A percentile compares a stretch with the other conserved stretches of the same genome.
Evolutionary conservation across 805 yeast genomes (phyloP).

Genomic region (Candida xiaguanensis): DNA sequence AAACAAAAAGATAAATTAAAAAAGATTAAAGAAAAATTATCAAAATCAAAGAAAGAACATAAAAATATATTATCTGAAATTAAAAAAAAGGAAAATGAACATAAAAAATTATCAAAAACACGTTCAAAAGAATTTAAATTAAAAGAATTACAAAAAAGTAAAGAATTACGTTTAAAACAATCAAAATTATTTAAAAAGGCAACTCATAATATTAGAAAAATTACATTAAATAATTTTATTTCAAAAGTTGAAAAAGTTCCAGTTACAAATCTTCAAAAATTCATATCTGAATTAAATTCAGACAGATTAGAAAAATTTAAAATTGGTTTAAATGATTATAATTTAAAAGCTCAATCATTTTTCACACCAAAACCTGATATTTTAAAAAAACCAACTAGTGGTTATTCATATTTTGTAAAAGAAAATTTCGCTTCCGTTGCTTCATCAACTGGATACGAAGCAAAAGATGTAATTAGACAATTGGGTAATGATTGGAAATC

Average conservation of each 20-base stretch:
- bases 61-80: constrained; percentile 8
- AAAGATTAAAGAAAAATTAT: neutral
- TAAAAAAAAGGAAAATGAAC: constrained; percentile 16
- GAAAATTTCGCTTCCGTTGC: constrained; percentile 17
- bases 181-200: constrained; percentile 18
- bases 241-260: constrained; percentile 7
- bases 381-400: constrained; percentile 18
- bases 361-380: constrained; percentile 32
- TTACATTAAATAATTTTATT: constrained; percentile 7
- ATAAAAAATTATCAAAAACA: constrained; percentile 9
- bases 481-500: constrained; percentile 27
- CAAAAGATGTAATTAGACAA: constrained; percentile 23
- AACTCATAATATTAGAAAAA: constrained; percentile 18
- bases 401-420: constrained; percentile 29
- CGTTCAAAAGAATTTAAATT: constrained; percentile 7
- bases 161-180: constrained; percentile 13
- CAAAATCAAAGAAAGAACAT: neutral
- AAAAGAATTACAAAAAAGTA: constrained; percentile 9
- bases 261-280: constrained; percentile 15
- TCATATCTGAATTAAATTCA: constrained; percentile 25
- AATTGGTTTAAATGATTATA: constrained; percentile 24
- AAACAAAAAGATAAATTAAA: constrained; percentile 14
- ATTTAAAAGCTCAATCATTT: constrained; percentile 19
- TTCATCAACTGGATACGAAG: constrained; percentile 8
- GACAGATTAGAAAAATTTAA: constrained; percentile 25